Evolutionary conservation across 441 rosid genomes (phyloP).

Genomic region (Aleurites moluccanus): DNA sequence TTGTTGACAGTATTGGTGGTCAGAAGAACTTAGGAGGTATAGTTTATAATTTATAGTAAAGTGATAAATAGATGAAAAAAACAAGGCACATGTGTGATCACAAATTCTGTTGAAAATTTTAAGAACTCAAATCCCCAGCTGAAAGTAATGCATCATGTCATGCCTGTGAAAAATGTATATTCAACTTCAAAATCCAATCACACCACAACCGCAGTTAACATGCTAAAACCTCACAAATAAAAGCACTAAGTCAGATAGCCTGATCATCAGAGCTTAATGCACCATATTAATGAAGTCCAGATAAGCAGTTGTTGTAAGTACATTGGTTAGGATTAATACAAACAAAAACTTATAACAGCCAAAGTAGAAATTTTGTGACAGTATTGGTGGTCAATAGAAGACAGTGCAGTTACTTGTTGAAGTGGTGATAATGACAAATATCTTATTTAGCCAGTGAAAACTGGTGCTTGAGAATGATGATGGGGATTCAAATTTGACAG

Average conservation of each 20-base stretch:
- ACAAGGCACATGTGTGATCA: not conserved
- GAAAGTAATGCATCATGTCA: not conserved
- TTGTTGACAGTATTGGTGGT: not conserved
- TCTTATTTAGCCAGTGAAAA: not conserved
- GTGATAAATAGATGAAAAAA: not conserved
- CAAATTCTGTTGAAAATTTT: not conserved
- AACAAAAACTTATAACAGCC: not conserved
- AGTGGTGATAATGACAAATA: not conserved
- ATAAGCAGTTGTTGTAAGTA: not conserved
- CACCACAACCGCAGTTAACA: not conserved
- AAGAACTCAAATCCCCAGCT: not conserved
- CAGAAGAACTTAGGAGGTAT: slow-evolving; percentile 12
- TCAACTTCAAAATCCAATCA: not conserved
- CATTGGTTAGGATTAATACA: not conserved
- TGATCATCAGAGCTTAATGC: not conserved
- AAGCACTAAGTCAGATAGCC: not conserved
- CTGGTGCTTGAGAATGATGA: not conserved
- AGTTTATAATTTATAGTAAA: slow-evolving; percentile 6
- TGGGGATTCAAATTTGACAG: not conserved
- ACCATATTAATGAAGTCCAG: not conserved
- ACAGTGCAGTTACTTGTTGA: not conserved
- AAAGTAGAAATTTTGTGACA: not conserved
- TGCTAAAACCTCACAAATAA: not conserved
- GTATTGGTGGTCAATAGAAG: not conserved
- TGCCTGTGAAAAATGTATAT: not conserved